Evolutionary conservation across 2,329 filamentous ascomycete genomes (phyloP).

Genomic region (Epichloe hybrida): DNA sequence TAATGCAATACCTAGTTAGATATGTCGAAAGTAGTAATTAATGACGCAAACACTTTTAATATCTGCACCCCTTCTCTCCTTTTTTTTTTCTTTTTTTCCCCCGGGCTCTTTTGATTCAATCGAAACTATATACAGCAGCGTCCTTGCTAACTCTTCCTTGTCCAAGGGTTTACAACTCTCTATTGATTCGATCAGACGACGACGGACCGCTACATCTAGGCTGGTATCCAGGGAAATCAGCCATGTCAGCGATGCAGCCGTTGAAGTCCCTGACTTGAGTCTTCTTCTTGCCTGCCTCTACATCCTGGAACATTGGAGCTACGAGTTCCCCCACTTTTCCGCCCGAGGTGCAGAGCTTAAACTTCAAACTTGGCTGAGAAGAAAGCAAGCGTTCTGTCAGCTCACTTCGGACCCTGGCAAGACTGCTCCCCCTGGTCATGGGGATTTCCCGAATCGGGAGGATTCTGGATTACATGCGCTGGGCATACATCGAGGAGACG

Average conservation of each 20-base stretch:
- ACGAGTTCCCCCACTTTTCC: conserved; percentile 33
- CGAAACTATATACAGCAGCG: conserved; percentile 7
- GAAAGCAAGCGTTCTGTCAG: conserved; percentile 16
- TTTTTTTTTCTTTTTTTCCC: neutral
- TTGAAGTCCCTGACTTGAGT: conserved; percentile 48
- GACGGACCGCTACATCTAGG: conserved; percentile 24
- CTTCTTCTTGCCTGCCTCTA: conserved; percentile 30
- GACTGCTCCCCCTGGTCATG: neutral
- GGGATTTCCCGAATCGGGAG: neutral
- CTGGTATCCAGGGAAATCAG: conserved; percentile 22
- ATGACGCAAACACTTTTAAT: neutral
- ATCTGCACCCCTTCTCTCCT: neutral
- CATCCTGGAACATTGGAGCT: conserved; percentile 54
- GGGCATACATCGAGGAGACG: neutral
- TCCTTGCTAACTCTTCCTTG: conserved; percentile 19
- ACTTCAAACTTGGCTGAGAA: conserved; percentile 26
- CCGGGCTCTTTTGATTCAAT: too few species aligned
- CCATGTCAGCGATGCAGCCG: conserved; percentile 41
- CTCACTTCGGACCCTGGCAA: neutral
- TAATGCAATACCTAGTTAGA: neutral
- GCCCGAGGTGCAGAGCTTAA: conserved; percentile 33
- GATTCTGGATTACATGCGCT: neutral
- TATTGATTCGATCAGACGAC: conserved; percentile 29
- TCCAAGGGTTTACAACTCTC: conserved; percentile 20
- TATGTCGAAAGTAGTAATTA: neutral